These are phyloP conservation scores for Corinectria fuckeliana DNA, from an alignment of 2,329 filamentous ascomycete genomes.

Conservation along the genomic window DNA sequence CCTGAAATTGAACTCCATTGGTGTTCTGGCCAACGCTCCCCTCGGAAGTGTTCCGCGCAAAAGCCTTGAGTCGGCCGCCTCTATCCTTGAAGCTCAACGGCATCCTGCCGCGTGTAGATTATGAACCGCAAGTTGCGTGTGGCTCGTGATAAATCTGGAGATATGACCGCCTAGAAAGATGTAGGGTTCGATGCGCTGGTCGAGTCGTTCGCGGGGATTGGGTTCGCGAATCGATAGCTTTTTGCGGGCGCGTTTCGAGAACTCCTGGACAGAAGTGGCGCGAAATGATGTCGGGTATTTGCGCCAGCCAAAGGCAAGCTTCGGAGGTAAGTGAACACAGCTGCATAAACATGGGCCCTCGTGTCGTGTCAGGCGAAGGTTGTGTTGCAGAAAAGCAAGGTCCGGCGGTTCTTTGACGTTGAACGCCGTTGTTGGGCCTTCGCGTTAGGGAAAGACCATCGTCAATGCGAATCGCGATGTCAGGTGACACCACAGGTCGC, in stretches of 20 bases:
- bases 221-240: slow-evolving; percentile 17
- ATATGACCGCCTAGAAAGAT: slow-evolving; percentile 11
- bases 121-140: not conserved
- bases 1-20: slow-evolving; percentile 27
- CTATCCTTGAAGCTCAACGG: slow-evolving; percentile 41
- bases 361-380: not conserved
- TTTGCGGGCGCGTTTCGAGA: slow-evolving; percentile 10
- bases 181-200: slow-evolving; percentile 16
- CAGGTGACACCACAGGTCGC: slow-evolving; percentile 36
- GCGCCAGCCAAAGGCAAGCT: not conserved
- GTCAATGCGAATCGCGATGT: slow-evolving; percentile 34
- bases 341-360: not conserved
- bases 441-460: slow-evolving; percentile 6
- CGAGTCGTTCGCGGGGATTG: slow-evolving; percentile 18
- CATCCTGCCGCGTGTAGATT: slow-evolving; percentile 30
- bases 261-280: slow-evolving; percentile 16
- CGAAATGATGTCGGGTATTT: not conserved
- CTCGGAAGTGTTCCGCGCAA: slow-evolving; percentile 40
- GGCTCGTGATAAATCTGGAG: slow-evolving; percentile 3
- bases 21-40: slow-evolving; percentile 29
- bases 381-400: not conserved
- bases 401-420: slow-evolving; percentile 15
- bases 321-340: not conserved
- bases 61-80: slow-evolving; percentile 40
- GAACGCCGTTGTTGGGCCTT: slow-evolving; percentile 11